These are phyloP conservation scores for Pseudogymnoascus sp. DNA, from an alignment of 2,329 filamentous ascomycete genomes.

Conservation along the genomic window DNA sequence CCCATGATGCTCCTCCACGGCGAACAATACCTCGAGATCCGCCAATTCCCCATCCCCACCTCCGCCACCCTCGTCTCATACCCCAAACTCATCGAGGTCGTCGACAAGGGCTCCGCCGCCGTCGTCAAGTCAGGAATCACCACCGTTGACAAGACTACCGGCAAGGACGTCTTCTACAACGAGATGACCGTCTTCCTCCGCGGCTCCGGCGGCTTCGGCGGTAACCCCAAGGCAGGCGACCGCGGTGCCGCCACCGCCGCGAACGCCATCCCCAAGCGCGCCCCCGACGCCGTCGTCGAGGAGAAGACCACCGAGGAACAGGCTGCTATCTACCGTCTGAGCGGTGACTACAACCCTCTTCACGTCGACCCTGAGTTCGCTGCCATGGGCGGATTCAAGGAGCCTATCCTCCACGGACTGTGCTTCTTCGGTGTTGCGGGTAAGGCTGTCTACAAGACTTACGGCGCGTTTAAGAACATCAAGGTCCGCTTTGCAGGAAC, in stretches of 20 bases:
- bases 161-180: conserved; percentile 94
- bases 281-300: conserved; percentile 75
- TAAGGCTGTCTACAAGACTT: conserved; percentile 81
- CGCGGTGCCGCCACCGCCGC: conserved; percentile 71
- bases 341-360: conserved; percentile 90
- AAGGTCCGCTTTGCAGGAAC: conserved; percentile 86
- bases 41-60: conserved; percentile 85
- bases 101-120: conserved; percentile 90
- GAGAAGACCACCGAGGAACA: conserved; percentile 83
- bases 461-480: conserved; percentile 78
- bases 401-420: conserved; percentile 90
- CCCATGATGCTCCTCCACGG: conserved; percentile 99
- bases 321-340: conserved; percentile 85
- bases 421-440: conserved; percentile 88
- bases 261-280: conserved; percentile 68
- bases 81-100: conserved; percentile 79
- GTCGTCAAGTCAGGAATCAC: conserved; percentile 72
- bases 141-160: conserved; percentile 75
- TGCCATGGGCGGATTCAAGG: conserved; percentile 91
- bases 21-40: conserved; percentile 94
- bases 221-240: conserved; percentile 65
- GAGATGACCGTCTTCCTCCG: conserved; percentile 89
- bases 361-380: conserved; percentile 93
- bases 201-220: conserved; percentile 83
- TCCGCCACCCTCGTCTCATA: conserved; percentile 66